Conservation (phyloP, 805 yeast genomes). For the Kazachstania africana region DNA sequence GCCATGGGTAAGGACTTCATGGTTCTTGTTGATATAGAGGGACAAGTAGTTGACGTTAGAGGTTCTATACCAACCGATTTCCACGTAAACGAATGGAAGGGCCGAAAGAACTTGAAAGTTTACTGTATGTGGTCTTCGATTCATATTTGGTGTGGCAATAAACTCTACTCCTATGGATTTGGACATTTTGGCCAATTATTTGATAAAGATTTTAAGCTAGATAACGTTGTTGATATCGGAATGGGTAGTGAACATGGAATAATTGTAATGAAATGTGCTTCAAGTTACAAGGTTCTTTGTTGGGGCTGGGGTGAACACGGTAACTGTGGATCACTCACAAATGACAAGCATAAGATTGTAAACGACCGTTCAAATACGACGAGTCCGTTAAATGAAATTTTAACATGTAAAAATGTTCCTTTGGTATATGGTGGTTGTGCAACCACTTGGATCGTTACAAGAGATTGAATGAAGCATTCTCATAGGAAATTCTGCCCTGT, state of each 20-base stretch:
- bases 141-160: constrained; percentile 31
- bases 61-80: constrained; percentile 16
- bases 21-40: constrained; percentile 8
- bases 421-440: constrained; percentile 54
- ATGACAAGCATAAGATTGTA: constrained; percentile 1
- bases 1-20: constrained; percentile 23
- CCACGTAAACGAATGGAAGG: constrained; percentile 6
- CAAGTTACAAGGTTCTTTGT: constrained; percentile 33
- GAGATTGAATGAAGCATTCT: no score
- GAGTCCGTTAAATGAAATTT: constrained; percentile 13
- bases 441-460: constrained; percentile 44
- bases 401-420: constrained; percentile 1
- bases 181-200: constrained; percentile 62
- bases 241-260: constrained; percentile 89
- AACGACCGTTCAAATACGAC: constrained; percentile 18
- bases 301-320: constrained; percentile 99
- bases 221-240: constrained; percentile 15
- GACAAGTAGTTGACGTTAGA: constrained; percentile 5
- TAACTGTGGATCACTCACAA: constrained; percentile 53
- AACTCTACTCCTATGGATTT: constrained; percentile 52
- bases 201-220: constrained; percentile 6
- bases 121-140: constrained; percentile 68
- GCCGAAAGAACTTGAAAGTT: constrained; percentile 2
- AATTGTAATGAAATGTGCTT: constrained; percentile 3
- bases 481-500: no score